Evolutionary conservation across 2,329 filamentous ascomycete species (phyloP).

Genomic region (Microcyclospora tardicrescens): DNA sequence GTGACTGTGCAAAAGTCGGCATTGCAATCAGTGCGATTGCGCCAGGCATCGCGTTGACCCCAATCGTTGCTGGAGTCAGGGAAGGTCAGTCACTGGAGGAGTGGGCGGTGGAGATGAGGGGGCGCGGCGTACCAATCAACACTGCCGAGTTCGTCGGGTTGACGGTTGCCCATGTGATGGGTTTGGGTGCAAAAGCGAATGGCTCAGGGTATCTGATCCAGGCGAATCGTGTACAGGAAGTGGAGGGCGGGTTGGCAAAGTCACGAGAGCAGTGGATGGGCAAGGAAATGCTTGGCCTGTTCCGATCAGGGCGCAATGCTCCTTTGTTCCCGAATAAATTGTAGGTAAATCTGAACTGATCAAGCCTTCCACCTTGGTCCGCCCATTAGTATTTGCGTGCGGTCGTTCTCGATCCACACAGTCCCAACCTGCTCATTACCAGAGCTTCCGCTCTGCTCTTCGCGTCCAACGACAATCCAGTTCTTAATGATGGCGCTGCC

Average conservation of each 20-base stretch:
- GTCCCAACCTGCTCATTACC: no score
- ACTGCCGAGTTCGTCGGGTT: constrained; percentile 32
- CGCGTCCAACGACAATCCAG: constrained; percentile 18
- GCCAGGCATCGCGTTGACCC: constrained; percentile 37
- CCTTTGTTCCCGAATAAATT: constrained; percentile 21
- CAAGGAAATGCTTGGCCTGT: constrained; percentile 37
- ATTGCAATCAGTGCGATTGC: constrained; percentile 37
- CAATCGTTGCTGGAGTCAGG: constrained; percentile 27
- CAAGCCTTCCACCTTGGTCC: no score
- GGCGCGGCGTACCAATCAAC: constrained; percentile 35
- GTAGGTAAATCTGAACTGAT: constrained; percentile 2
- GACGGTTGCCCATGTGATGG: constrained; percentile 33
- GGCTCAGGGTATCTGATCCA: constrained; percentile 36
- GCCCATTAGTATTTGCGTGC: no score
- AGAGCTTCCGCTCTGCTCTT: not conserved
- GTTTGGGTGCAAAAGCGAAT: constrained; percentile 31
- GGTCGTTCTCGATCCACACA: no score
- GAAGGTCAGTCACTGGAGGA: constrained; percentile 23
- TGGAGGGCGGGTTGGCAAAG: constrained; percentile 35
- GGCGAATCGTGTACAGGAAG: constrained; percentile 24
- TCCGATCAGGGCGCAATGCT: constrained; percentile 30
- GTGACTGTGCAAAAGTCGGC: constrained; percentile 32
- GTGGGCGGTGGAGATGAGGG: constrained; percentile 33
- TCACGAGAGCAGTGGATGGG: constrained; percentile 36
- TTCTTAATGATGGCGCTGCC: constrained; percentile 20